Percentiles rank a stretch among this genome's conserved stretches.
Evolutionary conservation across 805 yeast species (phyloP).

Genomic region (Yarrowia keelungensis): DNA sequence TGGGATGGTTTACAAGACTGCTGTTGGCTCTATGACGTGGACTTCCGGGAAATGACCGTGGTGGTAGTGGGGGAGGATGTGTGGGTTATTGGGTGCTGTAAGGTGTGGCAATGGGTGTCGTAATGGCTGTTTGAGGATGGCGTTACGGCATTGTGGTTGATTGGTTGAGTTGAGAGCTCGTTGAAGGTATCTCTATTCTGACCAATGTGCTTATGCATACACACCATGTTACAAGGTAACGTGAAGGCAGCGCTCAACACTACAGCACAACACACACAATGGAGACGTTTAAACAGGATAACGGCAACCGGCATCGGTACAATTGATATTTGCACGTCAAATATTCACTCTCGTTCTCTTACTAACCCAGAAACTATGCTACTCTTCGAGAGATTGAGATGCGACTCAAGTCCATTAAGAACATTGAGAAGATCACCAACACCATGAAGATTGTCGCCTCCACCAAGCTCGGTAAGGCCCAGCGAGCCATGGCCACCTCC

Average conservation of each 20-base stretch:
- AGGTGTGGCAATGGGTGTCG: conserved; percentile 1
- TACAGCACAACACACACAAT: neutral
- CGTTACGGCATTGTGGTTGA: neutral
- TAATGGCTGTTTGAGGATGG: neutral
- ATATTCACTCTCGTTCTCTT: neutral
- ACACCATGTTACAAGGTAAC: neutral
- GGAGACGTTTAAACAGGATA: no score
- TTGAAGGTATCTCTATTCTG: neutral
- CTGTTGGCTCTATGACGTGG: conserved; percentile 8
- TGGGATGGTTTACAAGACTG: neutral
- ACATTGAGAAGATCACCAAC: conserved; percentile 98
- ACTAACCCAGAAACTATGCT: conserved; percentile 79
- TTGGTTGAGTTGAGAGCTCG: neutral
- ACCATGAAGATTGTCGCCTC: conserved; percentile 99
- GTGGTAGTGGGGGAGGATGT: neutral
- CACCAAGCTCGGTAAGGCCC: conserved; percentile 93
- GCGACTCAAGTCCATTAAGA: conserved; percentile 97
- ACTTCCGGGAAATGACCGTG: conserved; percentile 28
- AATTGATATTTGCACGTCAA: neutral
- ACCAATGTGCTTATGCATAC: conserved; percentile 8
- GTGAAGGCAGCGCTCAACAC: neutral
- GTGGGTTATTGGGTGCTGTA: neutral
- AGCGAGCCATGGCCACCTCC: conserved; percentile 88
- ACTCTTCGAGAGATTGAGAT: conserved; percentile 98
- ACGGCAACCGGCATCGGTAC: no score